Evolutionary conservation across 768 basidiomycete species (phyloP).

Genomic region (Gautieria morchelliformis): DNA sequence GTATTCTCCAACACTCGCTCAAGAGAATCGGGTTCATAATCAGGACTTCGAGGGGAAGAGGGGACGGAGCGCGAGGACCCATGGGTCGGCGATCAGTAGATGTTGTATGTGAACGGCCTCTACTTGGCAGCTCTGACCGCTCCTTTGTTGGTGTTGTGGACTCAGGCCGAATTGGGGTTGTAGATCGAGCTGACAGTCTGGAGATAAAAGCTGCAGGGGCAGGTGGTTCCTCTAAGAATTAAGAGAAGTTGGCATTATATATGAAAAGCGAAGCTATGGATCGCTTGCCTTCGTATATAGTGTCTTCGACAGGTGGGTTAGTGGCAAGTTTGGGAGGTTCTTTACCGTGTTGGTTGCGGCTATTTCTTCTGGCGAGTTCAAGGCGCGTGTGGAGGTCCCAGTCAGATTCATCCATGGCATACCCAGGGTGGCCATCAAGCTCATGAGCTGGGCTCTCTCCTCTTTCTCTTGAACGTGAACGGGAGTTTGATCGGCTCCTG

Average conservation of each 20-base stretch:
- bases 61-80: constrained; percentile 71
- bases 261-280: neutral
- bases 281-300: constrained; percentile 67
- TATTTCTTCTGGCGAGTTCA: constrained; percentile 78
- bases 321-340: constrained; percentile 28
- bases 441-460: constrained; percentile 41
- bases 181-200: constrained; percentile 32
- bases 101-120: constrained; percentile 34
- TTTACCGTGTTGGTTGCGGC: constrained; percentile 59
- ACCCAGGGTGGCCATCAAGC: constrained; percentile 26
- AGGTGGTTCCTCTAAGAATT: constrained; percentile 48
- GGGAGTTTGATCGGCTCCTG: constrained; percentile 25
- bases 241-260: neutral
- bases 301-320: constrained; percentile 46
- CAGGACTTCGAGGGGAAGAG: constrained; percentile 45
- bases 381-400: constrained; percentile 68
- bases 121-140: neutral
- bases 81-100: constrained; percentile 51
- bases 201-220: constrained; percentile 11
- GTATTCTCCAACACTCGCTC: constrained; percentile 34
- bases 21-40: constrained; percentile 14
- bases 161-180: constrained; percentile 22
- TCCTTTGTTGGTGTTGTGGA: constrained; percentile 4
- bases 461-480: constrained; percentile 36
- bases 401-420: constrained; percentile 54